phyloP scores from a whole-genome alignment of 208 protist genomes.

The Leptomonas pyrrhocoris region DNA sequence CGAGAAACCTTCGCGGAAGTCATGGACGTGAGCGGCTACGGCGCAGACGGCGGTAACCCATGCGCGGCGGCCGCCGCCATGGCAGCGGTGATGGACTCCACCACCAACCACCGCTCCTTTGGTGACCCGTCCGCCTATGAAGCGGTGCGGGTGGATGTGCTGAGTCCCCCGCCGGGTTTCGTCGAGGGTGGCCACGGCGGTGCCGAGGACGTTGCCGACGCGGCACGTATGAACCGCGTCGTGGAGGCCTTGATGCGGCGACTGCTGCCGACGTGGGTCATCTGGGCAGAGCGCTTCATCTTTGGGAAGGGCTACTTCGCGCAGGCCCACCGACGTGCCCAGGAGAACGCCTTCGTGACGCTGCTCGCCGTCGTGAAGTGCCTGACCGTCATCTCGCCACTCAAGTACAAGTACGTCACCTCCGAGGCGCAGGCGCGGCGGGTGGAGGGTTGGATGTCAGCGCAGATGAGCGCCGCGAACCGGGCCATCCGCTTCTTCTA shows the following conservation, averaged over 20 bases:
- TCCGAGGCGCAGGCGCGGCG: slow-evolving; percentile 51
- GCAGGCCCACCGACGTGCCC: slow-evolving; percentile 55
- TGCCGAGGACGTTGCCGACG: slow-evolving; percentile 8
- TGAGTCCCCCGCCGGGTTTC: slow-evolving; percentile 8
- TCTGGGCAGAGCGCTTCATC: slow-evolving; percentile 55
- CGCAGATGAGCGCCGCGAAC: slow-evolving; percentile 52
- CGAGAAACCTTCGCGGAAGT: slow-evolving; percentile 4
- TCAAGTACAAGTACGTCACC: slow-evolving; percentile 67
- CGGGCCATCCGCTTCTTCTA: slow-evolving; percentile 80
- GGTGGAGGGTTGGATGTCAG: slow-evolving; percentile 60
- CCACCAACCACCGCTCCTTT: neutral
- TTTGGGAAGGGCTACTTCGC: slow-evolving; percentile 56
- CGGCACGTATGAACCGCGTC: slow-evolving; percentile 23
- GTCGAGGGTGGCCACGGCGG: slow-evolving; percentile 9
- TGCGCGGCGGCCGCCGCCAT: neutral
- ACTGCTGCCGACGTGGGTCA: slow-evolving; percentile 66
- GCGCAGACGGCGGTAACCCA: neutral
- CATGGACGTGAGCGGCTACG: neutral
- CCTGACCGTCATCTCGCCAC: slow-evolving; percentile 43
- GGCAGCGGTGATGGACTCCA: neutral
- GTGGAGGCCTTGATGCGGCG: slow-evolving; percentile 49
- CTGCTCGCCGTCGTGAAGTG: slow-evolving; percentile 76
- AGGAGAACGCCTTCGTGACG: slow-evolving; percentile 84
- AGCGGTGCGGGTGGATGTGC: slow-evolving; percentile 19
- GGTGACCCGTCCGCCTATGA: slow-evolving; percentile 1